Conservation (phyloP, 352 stramenopile species). For the Globisporangium middletonii region DNA sequence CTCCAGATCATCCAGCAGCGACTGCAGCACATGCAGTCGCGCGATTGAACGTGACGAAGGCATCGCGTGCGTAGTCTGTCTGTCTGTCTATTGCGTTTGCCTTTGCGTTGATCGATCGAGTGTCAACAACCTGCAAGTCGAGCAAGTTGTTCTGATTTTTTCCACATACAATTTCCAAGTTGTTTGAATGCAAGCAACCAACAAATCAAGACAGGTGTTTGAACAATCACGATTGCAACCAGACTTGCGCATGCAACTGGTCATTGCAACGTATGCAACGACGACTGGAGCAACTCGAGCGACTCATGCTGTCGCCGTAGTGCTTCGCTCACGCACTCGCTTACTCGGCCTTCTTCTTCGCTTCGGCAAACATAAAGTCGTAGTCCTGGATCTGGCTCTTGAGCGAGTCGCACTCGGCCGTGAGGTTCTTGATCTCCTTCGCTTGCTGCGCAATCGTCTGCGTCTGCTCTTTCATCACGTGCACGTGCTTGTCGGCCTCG, state of each 20-base stretch:
- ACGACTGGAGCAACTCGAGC: not conserved
- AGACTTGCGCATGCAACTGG: not conserved
- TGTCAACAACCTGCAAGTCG: too few relatives aligned
- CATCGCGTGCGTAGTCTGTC: not conserved
- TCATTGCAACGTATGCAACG: not conserved
- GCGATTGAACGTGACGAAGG: not conserved
- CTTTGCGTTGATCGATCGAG: too few relatives aligned
- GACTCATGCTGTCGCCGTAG: not conserved
- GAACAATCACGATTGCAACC: not conserved
- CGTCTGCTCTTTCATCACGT: constrained; percentile 33
- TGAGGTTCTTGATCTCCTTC: constrained; percentile 43
- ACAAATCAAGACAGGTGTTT: not conserved
- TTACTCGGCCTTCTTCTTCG: constrained; percentile 85
- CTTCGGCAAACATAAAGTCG: constrained; percentile 87
- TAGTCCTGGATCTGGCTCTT: constrained; percentile 84
- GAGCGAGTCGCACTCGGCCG: constrained; percentile 56
- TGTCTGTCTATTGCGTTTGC: not conserved
- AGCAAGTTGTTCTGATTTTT: too few relatives aligned
- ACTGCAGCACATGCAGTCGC: constrained; percentile 44
- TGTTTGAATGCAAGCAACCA: too few relatives aligned
- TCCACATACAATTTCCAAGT: too few relatives aligned
- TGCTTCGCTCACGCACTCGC: not conserved
- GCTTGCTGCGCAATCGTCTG: constrained; percentile 35
- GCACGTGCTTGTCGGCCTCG: constrained; percentile 42
- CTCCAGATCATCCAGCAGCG: constrained; percentile 63